Evolutionary conservation across 1,284 basidiomycete species (phyloP).

Genomic region (Pseudozyma sp.): DNA sequence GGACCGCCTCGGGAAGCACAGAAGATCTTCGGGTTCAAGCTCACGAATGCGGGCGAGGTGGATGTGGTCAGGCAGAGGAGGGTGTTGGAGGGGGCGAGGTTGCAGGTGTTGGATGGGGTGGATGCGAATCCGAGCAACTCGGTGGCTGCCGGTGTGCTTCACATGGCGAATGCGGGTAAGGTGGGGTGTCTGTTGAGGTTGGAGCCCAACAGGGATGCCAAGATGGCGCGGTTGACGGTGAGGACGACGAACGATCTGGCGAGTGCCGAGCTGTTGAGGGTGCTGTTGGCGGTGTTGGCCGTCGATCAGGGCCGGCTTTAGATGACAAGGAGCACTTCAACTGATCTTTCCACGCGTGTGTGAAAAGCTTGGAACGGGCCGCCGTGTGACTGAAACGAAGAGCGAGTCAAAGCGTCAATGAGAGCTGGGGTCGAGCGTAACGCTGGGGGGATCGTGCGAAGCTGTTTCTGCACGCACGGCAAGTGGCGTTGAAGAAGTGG

Average conservation of each 20-base stretch:
- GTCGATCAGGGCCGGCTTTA: conserved; percentile 37
- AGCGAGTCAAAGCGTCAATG: too few species aligned
- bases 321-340: too few species aligned
- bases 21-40: conserved; percentile 81
- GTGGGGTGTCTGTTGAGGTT: conserved; percentile 91
- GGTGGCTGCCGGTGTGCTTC: conserved; percentile 91
- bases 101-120: conserved; percentile 79
- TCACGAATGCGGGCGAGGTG: conserved; percentile 76
- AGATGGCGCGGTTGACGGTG: conserved; percentile 91
- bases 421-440: too few species aligned
- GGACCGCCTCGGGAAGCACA: conserved; percentile 90
- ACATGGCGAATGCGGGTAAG: conserved; percentile 87
- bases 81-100: conserved; percentile 80
- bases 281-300: conserved; percentile 43
- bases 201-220: conserved; percentile 94
- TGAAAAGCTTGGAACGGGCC: too few species aligned
- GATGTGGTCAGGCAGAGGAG: conserved; percentile 80
- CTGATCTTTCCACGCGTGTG: too few species aligned
- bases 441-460: too few species aligned
- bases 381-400: too few species aligned
- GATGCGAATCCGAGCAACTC: conserved; percentile 78
- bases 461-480: too few species aligned
- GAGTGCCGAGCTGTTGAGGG: conserved; percentile 78
- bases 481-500: too few species aligned
- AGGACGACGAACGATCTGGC: conserved; percentile 95